Percentiles rank a stretch among this genome's conserved stretches.
These are phyloP conservation scores for Malus sylvestris DNA, from an alignment of 306 rosid genomes.

Conservation along the genomic window DNA sequence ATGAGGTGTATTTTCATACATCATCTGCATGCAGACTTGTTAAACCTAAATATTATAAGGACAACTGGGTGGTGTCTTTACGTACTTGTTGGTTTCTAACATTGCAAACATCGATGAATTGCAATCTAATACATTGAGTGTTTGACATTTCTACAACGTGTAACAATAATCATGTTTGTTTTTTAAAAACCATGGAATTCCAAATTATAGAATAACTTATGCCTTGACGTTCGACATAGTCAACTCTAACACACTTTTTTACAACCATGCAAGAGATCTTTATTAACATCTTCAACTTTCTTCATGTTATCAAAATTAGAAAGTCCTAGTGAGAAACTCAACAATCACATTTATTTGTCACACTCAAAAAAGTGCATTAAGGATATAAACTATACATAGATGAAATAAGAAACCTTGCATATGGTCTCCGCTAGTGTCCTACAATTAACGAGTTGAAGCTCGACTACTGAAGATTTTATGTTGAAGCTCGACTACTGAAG, in stretches of 20 bases:
- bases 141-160: background rate
- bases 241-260: background rate
- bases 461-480: too few relatives aligned
- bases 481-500: too few relatives aligned
- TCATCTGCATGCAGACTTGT: too few relatives aligned
- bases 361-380: fast-evolving
- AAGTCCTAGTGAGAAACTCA: too few relatives aligned
- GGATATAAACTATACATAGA: too few relatives aligned
- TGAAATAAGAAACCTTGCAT: too few relatives aligned
- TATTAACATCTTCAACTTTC: too few relatives aligned
- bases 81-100: background rate
- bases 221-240: background rate
- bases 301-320: too few relatives aligned
- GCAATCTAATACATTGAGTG: background rate
- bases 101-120: background rate
- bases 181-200: background rate
- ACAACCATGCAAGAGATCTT: background rate
- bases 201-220: background rate
- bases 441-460: too few relatives aligned
- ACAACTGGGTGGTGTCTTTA: background rate
- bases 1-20: too few relatives aligned
- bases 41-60: background rate
- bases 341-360: background rate
- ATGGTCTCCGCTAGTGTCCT: too few relatives aligned
- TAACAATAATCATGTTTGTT: background rate